Evolutionary conservation across 257 asterid genomes (phyloP).

Genomic region (Jaltomata sinuosa): DNA sequence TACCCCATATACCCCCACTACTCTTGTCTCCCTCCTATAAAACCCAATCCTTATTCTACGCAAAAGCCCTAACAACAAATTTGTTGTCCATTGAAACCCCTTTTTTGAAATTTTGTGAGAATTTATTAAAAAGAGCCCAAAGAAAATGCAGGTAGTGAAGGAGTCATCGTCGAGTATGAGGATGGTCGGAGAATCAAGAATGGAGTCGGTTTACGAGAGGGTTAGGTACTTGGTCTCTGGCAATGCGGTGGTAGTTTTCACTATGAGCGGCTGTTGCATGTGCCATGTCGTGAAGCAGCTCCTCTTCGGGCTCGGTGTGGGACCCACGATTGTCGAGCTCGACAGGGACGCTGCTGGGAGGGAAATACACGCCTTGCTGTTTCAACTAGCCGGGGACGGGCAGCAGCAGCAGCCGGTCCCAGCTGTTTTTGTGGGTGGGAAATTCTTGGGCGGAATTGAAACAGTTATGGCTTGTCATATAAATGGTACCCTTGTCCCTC

Average conservation of each 20-base stretch:
- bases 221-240: conserved; percentile 38
- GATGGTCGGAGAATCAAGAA: conserved; percentile 5
- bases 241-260: conserved; percentile 85
- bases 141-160: conserved; percentile 44
- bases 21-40: not conserved
- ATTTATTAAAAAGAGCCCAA: not conserved
- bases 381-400: conserved; percentile 25
- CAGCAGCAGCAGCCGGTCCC: conserved; percentile 46
- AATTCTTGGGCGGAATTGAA: conserved; percentile 72
- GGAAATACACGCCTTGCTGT: conserved; percentile 44
- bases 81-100: too few species aligned
- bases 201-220: conserved; percentile 45
- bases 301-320: conserved; percentile 79
- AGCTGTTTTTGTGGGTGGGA: conserved; percentile 77
- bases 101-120: not conserved
- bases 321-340: conserved; percentile 71
- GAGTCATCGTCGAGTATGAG: conserved; percentile 19
- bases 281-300: conserved; percentile 86
- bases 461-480: conserved; percentile 76
- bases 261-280: conserved; percentile 81
- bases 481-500: conserved; percentile 76
- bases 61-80: not conserved
- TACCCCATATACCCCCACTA: not conserved
- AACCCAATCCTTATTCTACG: not conserved
- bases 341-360: conserved; percentile 52